These are phyloP conservation scores for Lichtheimia corymbifera DNA, from an alignment of 371 early-diverging fungal species.

Conservation along the genomic window DNA sequence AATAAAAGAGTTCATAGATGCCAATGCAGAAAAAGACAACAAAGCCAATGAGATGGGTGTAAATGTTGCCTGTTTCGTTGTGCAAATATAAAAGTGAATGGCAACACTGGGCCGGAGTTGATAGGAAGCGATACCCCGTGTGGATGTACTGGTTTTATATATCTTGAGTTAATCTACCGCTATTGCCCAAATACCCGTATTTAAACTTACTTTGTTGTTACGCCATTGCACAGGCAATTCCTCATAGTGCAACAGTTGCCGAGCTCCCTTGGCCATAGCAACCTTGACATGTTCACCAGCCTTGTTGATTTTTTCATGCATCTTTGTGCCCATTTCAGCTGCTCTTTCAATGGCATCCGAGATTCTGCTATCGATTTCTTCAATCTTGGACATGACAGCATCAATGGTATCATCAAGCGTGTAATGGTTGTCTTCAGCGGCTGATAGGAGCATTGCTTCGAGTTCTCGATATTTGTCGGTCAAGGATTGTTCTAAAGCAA, in stretches of 20 bases:
- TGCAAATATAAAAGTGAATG: conserved; percentile 73
- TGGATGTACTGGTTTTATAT: conserved; percentile 48
- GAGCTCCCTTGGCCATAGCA: conserved; percentile 39
- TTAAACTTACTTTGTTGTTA: conserved; percentile 40
- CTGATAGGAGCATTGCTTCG: conserved; percentile 11
- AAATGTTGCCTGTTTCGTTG: conserved; percentile 87
- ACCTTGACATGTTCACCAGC: conserved; percentile 41
- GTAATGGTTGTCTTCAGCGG: conserved; percentile 18
- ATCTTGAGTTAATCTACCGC: background rate
- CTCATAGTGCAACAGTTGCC: conserved; percentile 43
- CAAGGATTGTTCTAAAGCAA: conserved; percentile 23
- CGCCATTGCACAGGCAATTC: conserved; percentile 52
- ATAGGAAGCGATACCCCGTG: conserved; percentile 74
- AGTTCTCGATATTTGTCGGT: conserved; percentile 27
- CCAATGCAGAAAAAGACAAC: conserved; percentile 60
- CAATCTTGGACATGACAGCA: conserved; percentile 44
- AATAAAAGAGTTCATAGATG: conserved; percentile 47
- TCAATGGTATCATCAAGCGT: conserved; percentile 45
- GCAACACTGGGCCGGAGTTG: conserved; percentile 65
- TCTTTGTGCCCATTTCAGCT: conserved; percentile 32
- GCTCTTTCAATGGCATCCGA: conserved; percentile 41
- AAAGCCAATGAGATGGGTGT: conserved; percentile 78
- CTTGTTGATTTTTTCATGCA: conserved; percentile 39
- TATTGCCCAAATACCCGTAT: conserved; percentile 1
- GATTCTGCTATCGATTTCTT: conserved; percentile 48